These are phyloP conservation scores for Gossypium stocksii DNA, from an alignment of 345 rosid genomes.

Conservation along the genomic window DNA sequence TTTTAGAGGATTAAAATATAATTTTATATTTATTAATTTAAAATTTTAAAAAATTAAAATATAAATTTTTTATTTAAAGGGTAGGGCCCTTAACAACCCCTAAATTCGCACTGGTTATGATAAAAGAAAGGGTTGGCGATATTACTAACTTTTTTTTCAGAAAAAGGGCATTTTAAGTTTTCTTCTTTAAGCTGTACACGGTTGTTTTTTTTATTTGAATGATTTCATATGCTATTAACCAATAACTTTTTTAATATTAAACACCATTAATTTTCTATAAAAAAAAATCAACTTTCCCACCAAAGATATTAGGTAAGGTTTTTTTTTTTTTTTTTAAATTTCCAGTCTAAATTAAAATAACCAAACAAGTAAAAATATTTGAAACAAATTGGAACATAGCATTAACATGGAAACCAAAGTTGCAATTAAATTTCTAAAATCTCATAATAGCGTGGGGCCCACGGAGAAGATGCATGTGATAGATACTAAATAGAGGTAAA, in stretches of 20 bases:
- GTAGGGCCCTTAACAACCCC: accelerated
- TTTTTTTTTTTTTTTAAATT: neutral
- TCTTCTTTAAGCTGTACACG: neutral
- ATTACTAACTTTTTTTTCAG: neutral
- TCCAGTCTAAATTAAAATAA: too few relatives aligned
- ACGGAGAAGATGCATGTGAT: neutral
- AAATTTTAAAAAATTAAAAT: too few relatives aligned
- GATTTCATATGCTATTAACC: too few relatives aligned
- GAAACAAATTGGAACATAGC: neutral
- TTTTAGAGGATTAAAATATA: too few relatives aligned
- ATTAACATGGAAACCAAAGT: too few relatives aligned
- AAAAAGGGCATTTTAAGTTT: neutral
- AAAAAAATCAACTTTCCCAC: neutral
- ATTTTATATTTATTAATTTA: too few relatives aligned
- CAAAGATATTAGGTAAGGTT: neutral
- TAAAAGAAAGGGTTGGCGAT: neutral
- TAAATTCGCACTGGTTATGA: too few relatives aligned
- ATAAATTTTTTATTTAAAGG: accelerated
- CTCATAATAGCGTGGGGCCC: neutral
- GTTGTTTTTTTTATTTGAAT: too few relatives aligned
- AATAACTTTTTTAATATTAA: too few relatives aligned
- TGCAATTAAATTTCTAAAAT: neutral
- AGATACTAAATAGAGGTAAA: neutral
- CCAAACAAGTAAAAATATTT: neutral
- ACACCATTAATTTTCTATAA: neutral